Base-by-base conservation (phyloP, 2,329 filamentous ascomycete species). In the Rutstroemia sp. region DNA sequence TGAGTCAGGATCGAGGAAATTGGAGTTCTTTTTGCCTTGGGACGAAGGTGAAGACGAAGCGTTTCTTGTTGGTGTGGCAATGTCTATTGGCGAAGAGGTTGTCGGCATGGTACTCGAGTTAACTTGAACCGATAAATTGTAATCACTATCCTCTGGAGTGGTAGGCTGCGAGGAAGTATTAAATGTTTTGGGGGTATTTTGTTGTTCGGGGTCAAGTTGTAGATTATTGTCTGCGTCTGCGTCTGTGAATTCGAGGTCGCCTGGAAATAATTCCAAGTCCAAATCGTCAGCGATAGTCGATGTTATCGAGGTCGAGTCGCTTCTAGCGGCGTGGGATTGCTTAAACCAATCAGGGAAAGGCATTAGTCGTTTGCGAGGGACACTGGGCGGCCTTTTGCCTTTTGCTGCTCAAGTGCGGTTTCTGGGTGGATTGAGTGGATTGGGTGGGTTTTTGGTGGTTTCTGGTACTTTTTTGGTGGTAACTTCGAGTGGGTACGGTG, bases 41-140 rank as follows among this genome's bases (percentile, higher is more conserved):
- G 73, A 73, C 56, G 70, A 74, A 64, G 67, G 66, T 38, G 64
- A 71, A 23, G 68, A 70, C 14, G 67, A 70, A 21, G 67, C 38
- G 56, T 66, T 69, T 64, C 68, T 57, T 5, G 66, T 64, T 17
- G 66, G 64, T 34, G 65, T 66, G 50, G 65, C 67, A 57, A 70
- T 70, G 54, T 69, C 60, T 52, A 70, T 70, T 27, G 69, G 69
- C 42, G 53, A 55, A 51, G 66, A 66, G 52, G 68, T 67, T 56
- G 62, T 65, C 57, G 63, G 62, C 68, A 70, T 70, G 48, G 56
- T 68, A 60, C 42, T 21, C 19, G 21, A 46, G 19, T 21, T 21
- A 16, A 46, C 19, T 23, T 21, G 21, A 14, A 42, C 19, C 14
- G 19, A 42, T 42, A 27, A 14, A 16, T 37, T 10, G 17, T 37